A percentile compares a stretch with the other conserved stretches of the same genome.
Evolutionary conservation across 164 flowering plant species (phyloP).

Genomic region (Chimonanthus salicifolius): DNA sequence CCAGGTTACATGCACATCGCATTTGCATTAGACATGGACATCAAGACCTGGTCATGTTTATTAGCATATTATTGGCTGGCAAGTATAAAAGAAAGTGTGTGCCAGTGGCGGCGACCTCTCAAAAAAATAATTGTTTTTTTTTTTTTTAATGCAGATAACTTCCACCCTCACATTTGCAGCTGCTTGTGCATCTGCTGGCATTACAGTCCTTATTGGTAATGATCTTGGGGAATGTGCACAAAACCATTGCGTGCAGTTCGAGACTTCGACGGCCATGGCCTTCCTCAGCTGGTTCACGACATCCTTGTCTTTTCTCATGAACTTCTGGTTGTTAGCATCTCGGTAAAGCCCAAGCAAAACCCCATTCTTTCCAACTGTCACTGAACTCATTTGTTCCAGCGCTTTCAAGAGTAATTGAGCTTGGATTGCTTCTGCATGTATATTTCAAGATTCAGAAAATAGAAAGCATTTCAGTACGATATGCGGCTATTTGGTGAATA

Average conservation of each 20-base stretch:
- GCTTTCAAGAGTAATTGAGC: not conserved
- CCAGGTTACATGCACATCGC: too few species aligned
- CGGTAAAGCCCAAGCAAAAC: slow-evolving; percentile 11
- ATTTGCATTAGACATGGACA: not conserved
- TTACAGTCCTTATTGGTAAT: slow-evolving; percentile 71
- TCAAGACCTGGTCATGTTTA: not conserved
- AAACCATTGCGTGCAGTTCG: slow-evolving; percentile 63
- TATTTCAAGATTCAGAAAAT: not conserved
- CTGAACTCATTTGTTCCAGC: not conserved
- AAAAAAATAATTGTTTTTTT: not conserved
- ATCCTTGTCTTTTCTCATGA: slow-evolving; percentile 68
- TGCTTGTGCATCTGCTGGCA: slow-evolving; percentile 28
- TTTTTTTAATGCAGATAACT: slow-evolving; percentile 11
- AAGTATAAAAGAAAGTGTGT: not conserved
- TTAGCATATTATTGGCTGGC: not conserved
- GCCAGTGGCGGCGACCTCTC: not conserved
- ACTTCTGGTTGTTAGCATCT: slow-evolving; percentile 80
- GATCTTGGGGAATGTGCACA: slow-evolving; percentile 52
- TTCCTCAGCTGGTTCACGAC: slow-evolving; percentile 75
- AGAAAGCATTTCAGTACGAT: not conserved
- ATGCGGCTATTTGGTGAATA: not conserved
- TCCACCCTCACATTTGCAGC: slow-evolving; percentile 23
- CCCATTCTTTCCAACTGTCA: not conserved
- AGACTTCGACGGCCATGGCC: slow-evolving; percentile 83
- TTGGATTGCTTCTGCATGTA: not conserved